Evolutionary conservation across 1,139 yeast genomes (phyloP), one percentile per base, ranked within the genome.

Genomic region (Blastobotrys indianensis): DNA sequence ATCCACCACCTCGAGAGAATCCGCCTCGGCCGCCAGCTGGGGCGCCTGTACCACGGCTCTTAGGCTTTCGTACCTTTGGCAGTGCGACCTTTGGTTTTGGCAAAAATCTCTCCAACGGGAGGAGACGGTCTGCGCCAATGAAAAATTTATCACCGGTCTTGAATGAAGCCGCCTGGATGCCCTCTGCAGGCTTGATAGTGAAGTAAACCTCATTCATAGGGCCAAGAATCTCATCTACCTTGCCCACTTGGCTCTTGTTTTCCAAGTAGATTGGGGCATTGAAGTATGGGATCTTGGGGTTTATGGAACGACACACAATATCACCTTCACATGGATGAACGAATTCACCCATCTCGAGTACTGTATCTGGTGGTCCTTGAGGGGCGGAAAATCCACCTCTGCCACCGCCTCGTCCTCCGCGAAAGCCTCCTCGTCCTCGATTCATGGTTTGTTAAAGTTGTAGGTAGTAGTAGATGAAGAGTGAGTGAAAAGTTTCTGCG

Each of bases 251-350:
- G 29, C 95, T 85, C 75, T 70, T 70, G 76, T 92, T 92, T 67
- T 92, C 97, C 58, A 92, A 78, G 67, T 84, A 94, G 63, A 94
- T 90, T 65, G 98, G 98, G 28, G 99, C 99, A 71, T 94, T 94
- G 78, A 94, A 94, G 69, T 92, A 94, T 60, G 99, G 99, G 57
- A 94, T 77, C 74, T 92, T 92, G 51, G 86, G 79, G 68, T 92
- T 92, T 62, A 85, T 85, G 42, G 97, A 87, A 63, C 92, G 87
- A 73, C 97, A 92, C 47, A 94, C 95, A 64, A 94, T 85, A 64
- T 94, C 98, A 51, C 96, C 97, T 70, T 94, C 99, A 67, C 96
- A 90, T 11, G 94, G 77, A 67, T 90, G 95, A 68, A 87, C 61
- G 66, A 88, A 94, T 17, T 85, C 66, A 50, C 99, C 99, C 94